phyloP scores from a whole-genome alignment of 352 stramenopile genomes.

The Phytophthora ohioensis region DNA sequence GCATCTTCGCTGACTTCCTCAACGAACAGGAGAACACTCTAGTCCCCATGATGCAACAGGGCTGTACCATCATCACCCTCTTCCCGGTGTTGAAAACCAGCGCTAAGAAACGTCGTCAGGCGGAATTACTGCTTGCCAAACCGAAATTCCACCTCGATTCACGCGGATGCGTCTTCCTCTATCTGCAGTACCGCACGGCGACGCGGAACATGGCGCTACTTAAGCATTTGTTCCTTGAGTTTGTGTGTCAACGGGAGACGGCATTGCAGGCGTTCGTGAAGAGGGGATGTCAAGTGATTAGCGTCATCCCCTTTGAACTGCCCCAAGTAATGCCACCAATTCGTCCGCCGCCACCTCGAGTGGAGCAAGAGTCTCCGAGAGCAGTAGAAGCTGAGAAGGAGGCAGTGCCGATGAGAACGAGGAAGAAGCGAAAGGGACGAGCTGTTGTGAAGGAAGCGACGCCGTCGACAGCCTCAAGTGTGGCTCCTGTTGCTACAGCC shows the following conservation, averaged over 20 bases:
- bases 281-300: constrained; percentile 40
- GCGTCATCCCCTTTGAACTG: constrained; percentile 49
- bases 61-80: constrained; percentile 51
- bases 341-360: background rate
- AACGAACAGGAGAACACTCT: constrained; percentile 58
- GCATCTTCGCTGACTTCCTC: constrained; percentile 65
- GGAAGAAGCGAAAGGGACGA: constrained; percentile 1
- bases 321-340: background rate
- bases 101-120: background rate
- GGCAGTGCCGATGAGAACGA: background rate
- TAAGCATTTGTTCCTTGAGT: constrained; percentile 54
- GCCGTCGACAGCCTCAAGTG: background rate
- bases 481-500: background rate
- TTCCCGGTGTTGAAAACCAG: constrained; percentile 41
- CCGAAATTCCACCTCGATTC: constrained; percentile 33
- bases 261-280: constrained; percentile 40
- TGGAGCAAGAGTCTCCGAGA: background rate
- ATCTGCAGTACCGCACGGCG: constrained; percentile 46
- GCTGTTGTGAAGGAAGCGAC: background rate
- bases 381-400: background rate
- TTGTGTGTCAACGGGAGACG: constrained; percentile 35
- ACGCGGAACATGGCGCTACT: constrained; percentile 51
- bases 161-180: constrained; percentile 46
- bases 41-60: constrained; percentile 43
- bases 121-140: constrained; percentile 42